phyloP scores from a whole-genome alignment of 768 basidiomycete genomes.

The Mycena filopes region DNA sequence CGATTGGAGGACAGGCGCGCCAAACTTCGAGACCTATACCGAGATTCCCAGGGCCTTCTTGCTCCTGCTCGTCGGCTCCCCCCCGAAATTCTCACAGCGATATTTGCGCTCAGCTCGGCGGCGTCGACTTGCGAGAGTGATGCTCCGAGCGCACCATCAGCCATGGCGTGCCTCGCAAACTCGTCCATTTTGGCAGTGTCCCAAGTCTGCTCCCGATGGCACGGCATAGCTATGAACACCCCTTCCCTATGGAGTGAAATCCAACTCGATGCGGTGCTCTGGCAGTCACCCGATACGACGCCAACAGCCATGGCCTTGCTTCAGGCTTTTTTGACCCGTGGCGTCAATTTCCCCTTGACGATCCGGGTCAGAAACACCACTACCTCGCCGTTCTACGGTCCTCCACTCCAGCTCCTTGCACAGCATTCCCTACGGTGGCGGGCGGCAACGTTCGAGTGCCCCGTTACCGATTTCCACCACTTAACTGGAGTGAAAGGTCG shows the following conservation, averaged over 20 bases:
- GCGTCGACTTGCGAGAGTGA: not conserved
- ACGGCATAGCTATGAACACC: not conserved
- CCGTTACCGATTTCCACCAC: not conserved
- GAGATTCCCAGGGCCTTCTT: not conserved
- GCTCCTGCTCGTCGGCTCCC: conserved; percentile 10
- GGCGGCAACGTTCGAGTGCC: not conserved
- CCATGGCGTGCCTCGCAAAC: not conserved
- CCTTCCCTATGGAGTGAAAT: conserved; percentile 4
- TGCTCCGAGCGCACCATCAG: not conserved
- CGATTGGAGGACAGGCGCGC: not conserved
- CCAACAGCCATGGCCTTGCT: not conserved
- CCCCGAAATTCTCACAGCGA: not conserved
- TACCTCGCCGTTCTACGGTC: not conserved
- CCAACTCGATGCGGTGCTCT: not conserved
- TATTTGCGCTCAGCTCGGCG: not conserved
- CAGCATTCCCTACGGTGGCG: conserved; percentile 10
- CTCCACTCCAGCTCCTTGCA: not conserved
- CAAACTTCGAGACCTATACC: not conserved
- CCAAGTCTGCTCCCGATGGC: conserved; percentile 5
- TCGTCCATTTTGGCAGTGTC: not conserved
- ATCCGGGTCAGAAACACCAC: not conserved
- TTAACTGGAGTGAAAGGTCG: not conserved
- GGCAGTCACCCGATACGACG: not conserved
- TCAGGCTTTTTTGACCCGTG: not conserved
- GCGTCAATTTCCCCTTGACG: not conserved